phyloP scores from a whole-genome alignment of 2,329 filamentous ascomycete genomes.

The Colletotrichum gigasporum region DNA sequence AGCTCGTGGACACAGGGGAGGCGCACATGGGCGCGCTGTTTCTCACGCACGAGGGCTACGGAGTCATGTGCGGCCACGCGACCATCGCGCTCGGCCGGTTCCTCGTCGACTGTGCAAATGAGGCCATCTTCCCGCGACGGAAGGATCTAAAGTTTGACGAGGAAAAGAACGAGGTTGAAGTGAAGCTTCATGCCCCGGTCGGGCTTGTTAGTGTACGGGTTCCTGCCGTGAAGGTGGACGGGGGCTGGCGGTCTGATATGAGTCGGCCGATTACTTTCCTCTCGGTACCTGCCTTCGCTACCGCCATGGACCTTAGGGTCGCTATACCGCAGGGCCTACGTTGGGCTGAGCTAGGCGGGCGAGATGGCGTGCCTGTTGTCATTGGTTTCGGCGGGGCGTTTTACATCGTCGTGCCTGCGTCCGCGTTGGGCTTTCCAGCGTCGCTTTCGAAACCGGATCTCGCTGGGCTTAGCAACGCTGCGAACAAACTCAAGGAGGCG shows the following conservation, averaged over 20 bases:
- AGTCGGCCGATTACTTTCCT: constrained; percentile 49
- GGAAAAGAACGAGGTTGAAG: constrained; percentile 33
- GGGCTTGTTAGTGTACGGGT: constrained; percentile 52
- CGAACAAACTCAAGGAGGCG: constrained; percentile 42
- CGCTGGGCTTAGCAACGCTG: constrained; percentile 41
- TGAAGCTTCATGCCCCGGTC: constrained; percentile 55
- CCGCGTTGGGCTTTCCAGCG: constrained; percentile 48
- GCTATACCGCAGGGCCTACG: constrained; percentile 38
- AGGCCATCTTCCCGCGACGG: constrained; percentile 47
- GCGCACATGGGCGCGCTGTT: constrained; percentile 32
- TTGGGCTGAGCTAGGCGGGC: constrained; percentile 48
- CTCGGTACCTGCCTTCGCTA: constrained; percentile 52
- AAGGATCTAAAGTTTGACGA: constrained; percentile 41
- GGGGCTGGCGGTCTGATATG: constrained; percentile 44
- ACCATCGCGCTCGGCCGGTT: constrained; percentile 58
- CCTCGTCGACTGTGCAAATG: constrained; percentile 50
- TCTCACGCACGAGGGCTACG: constrained; percentile 28
- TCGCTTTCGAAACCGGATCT: constrained; percentile 41
- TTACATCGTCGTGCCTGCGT: constrained; percentile 47
- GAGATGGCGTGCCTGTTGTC: constrained; percentile 40
- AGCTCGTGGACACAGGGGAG: constrained; percentile 9
- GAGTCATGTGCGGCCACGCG: constrained; percentile 30
- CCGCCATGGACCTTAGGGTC: constrained; percentile 42
- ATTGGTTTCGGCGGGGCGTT: constrained; percentile 56
- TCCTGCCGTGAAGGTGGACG: constrained; percentile 38